phyloP scores from a whole-genome alignment of 148 eudicot genomes.

The Agrostemma githago region DNA sequence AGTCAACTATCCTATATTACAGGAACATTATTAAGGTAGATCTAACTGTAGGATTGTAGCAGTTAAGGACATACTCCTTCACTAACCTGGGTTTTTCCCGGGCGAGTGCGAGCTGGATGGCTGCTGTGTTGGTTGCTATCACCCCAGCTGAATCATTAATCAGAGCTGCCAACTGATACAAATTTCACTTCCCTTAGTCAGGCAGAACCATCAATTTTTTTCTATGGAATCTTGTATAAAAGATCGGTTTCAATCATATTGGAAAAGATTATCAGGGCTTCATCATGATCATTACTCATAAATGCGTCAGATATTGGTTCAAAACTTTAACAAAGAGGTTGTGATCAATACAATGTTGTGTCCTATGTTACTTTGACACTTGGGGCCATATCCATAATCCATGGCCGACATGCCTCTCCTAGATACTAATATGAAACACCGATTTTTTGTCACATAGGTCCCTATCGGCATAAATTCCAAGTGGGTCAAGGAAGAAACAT shows the following conservation, averaged over 20 bases:
- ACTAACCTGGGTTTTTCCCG: conserved; percentile 83
- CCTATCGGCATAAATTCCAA: not conserved
- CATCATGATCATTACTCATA: no score
- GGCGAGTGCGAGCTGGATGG: conserved; percentile 70
- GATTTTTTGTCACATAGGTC: no score
- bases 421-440: no score
- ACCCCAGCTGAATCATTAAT: conserved; percentile 85
- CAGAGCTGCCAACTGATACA: conserved; percentile 69
- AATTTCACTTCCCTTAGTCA: not conserved
- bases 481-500: conserved; percentile 2
- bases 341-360: not conserved
- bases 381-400: no score
- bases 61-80: no score
- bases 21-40: not conserved
- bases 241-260: not conserved
- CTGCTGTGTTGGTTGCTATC: conserved; percentile 87
- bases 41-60: no score
- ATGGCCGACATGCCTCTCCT: no score
- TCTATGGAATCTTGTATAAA: not conserved
- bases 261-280: no score
- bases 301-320: no score
- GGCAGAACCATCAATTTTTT: not conserved
- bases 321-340: not conserved
- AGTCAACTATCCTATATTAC: not conserved
- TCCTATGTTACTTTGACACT: no score